Conservation (phyloP, 1,284 basidiomycete genomes). For the Trametes hirsuta region DNA sequence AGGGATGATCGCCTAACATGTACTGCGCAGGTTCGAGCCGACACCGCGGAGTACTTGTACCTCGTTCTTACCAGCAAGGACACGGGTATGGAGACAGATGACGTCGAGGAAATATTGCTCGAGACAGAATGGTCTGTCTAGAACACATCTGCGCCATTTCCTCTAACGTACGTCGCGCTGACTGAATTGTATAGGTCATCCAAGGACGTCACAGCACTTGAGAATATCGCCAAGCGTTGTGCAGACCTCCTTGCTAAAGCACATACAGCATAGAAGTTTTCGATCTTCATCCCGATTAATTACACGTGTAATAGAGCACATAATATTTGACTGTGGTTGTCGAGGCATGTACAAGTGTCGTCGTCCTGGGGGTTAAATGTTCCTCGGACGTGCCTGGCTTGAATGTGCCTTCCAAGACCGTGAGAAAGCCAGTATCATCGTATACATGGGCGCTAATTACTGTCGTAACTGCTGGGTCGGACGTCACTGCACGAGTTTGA, state of each 20-base stretch:
- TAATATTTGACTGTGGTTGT: too few relatives aligned
- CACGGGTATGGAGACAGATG: constrained; percentile 64
- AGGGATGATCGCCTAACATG: not conserved
- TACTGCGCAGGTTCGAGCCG: constrained; percentile 65
- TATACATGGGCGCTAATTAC: constrained; percentile 8
- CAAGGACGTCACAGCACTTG: constrained; percentile 13
- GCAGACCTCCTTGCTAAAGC: constrained; percentile 16
- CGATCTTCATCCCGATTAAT: too few relatives aligned
- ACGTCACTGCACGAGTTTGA: constrained; percentile 20
- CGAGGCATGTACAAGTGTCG: not conserved
- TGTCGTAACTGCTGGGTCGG: constrained; percentile 21
- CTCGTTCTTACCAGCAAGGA: constrained; percentile 72
- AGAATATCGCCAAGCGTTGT: constrained; percentile 29
- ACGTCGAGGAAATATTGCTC: constrained; percentile 75
- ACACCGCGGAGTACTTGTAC: constrained; percentile 83
- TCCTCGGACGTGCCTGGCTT: not conserved
- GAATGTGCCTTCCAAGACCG: not conserved
- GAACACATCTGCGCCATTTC: too few relatives aligned
- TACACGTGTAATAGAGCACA: too few relatives aligned
- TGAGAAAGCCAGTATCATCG: constrained; percentile 21
- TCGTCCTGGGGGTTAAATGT: not conserved
- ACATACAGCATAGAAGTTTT: not conserved
- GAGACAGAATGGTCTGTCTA: constrained; percentile 79
- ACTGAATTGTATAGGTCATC: constrained; percentile 29
- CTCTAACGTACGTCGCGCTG: not conserved